Base-by-base conservation (phyloP, 2,329 filamentous ascomycete genomes). In the Apiospora aurea region DNA sequence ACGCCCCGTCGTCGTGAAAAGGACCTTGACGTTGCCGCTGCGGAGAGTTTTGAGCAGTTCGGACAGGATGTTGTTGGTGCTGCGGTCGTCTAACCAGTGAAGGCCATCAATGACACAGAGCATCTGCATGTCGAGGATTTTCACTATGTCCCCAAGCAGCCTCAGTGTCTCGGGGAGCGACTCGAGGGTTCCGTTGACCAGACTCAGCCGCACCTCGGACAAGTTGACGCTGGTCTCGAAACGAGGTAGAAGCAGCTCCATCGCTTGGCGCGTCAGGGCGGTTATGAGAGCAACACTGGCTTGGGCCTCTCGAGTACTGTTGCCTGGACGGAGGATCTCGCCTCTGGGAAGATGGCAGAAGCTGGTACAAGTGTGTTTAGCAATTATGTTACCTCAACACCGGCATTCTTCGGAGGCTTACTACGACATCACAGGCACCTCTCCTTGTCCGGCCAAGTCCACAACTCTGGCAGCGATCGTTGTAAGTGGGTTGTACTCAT, bases 181-280 rank as follows among this genome's bases (percentile, higher is more conserved):
- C 0, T 68, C 66, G 13, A 47, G 0, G 7, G 41, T 68, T 5
- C 66, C 66, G 0, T 68, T 29, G 3, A 67, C 44, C n/a, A 47
- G 18, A 10, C 44, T 47, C n/a, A 68, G n/a, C n/a, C 66, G 66
- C 16, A n/a, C 44, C n/a, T 68, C 24, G n/a, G 66, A 68, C 7
- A 68, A 10, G 7, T 68, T 29, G 7, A 26, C 5, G 1, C n/a
- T 26, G n/a, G 66, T 21, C 41, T 68, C 66, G 18, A 68, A 68
- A 4, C 10, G 41, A n/a, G 66, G 66, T 14, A 68, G 66, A 13
- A 68, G 66, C n/a, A 68, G 41, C 41, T 68, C 66, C 66, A 68
- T 46, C 6, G 41, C 66, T 38, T 68, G 66, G 4, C 66, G 66
- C 6, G 44, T 26, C 41, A 68, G 43, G 5, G 41, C 41, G 2